Base-by-base conservation (phyloP, 768 basidiomycete species). In the Crepidotus variabilis region DNA sequence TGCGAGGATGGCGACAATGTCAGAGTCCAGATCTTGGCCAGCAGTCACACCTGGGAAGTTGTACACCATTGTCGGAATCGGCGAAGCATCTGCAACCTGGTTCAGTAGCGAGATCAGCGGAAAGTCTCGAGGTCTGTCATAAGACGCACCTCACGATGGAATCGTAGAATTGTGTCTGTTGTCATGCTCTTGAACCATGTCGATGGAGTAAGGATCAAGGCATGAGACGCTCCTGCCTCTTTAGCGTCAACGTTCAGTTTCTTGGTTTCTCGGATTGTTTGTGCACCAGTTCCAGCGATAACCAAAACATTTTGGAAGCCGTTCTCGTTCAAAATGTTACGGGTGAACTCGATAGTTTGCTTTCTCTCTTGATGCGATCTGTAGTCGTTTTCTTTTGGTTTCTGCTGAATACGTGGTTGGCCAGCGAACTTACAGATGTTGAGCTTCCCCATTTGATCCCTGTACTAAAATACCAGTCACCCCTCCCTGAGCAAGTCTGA, bases 21-120 rank as follows among this genome's bases (percentile, higher is more conserved):
- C 91, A 0, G 90, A 92, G 68, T 92, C 88, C 36, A 95, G 82
- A 66, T 95, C 89, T 58, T 89, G 81, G 13, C 92, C 91, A 0
- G 91, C 86, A 13, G 87, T 88, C 53, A 89, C 90, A 48, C 75
- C 78, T 45, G 92, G 89, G 72, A 92, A 93, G 72, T 94, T 94
- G 76, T 94, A 94, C 50, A 94, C 81, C 81, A 91, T 82, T 7
- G 79, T 81, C 2, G 86, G 87, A 43, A 90, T 82, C 39, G 88
- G 84, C 33, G 84, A 82, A 45, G 77, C 78, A 63, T 83, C 80
- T 21, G 90, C 82, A 24, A 93, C 88, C 81, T 89, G 50, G 6
- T 39, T 20, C 21, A 28, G 14, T n/a, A 35, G 50, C 36, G 18
- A 9, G 6, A 55, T 52, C 43, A 52, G 47, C 43, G 23, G 7